Evolutionary conservation across 2,329 filamentous ascomycete species (phyloP).

Genomic region (Ophiostoma australiae): DNA sequence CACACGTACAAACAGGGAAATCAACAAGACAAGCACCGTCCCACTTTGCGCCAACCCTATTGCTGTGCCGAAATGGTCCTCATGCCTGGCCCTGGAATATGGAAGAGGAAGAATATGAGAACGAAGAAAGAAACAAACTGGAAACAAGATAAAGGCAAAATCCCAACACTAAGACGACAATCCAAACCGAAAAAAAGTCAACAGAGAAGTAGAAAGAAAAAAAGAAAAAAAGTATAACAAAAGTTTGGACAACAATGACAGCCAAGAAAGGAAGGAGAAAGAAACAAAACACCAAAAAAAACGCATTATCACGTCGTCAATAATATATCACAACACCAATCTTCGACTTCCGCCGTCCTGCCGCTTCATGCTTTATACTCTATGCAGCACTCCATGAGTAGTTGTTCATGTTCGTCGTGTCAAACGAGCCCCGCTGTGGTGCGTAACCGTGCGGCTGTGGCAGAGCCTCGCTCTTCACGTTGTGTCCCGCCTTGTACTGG

Average conservation of each 20-base stretch:
- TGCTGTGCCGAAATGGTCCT: slow-evolving; percentile 28
- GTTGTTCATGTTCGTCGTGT: slow-evolving; percentile 44
- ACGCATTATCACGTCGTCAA: slow-evolving; percentile 10
- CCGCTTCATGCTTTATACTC: background rate
- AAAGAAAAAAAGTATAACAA: background rate
- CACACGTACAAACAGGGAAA: background rate
- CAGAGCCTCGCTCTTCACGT: slow-evolving; percentile 35
- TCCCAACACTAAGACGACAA: background rate
- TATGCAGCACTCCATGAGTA: slow-evolving; percentile 53
- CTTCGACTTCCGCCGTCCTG: background rate
- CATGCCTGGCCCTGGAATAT: slow-evolving; percentile 24
- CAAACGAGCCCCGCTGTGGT: slow-evolving; percentile 43
- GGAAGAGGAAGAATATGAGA: background rate
- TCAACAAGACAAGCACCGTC: slow-evolving; percentile 24
- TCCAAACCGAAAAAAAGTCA: background rate
- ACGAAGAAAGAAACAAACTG: slow-evolving; percentile 7
- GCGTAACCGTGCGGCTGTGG: slow-evolving; percentile 41
- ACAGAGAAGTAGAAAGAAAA: background rate
- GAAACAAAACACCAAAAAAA: background rate
- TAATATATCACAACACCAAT: slow-evolving; percentile 1
- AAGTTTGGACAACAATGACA: slow-evolving; percentile 10
- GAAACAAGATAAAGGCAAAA: background rate
- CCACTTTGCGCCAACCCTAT: slow-evolving; percentile 30
- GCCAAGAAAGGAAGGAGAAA: slow-evolving; percentile 1
- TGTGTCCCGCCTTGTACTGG: slow-evolving; percentile 43